A percentile compares a stretch with the other conserved stretches of the same genome.
These are phyloP conservation scores for Solanum medicagineum DNA, from an alignment of 257 asterid genomes.

Conservation along the genomic window DNA sequence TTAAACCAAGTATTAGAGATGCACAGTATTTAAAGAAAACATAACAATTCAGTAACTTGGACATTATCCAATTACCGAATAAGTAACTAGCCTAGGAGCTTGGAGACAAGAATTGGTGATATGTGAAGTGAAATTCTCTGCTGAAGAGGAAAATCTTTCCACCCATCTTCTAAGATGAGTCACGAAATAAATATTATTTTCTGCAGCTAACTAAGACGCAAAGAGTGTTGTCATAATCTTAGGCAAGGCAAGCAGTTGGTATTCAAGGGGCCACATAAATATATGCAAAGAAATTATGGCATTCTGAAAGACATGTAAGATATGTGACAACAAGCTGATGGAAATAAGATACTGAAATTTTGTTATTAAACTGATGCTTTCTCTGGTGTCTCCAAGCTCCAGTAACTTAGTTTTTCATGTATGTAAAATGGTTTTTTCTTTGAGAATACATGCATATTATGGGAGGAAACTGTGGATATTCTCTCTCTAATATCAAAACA, in stretches of 20 bases:
- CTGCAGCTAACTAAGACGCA: background rate
- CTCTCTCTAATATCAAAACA: background rate
- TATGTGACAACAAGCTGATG: background rate
- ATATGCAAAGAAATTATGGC: background rate
- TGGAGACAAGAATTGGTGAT: background rate
- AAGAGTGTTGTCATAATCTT: background rate
- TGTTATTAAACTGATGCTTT: background rate
- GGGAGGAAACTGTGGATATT: background rate
- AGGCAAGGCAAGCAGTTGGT: background rate
- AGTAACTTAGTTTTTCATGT: background rate
- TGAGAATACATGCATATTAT: background rate
- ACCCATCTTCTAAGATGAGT: background rate
- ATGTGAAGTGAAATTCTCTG: background rate
- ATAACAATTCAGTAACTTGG: background rate
- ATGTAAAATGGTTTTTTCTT: background rate
- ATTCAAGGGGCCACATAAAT: background rate
- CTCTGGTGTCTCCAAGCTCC: background rate
- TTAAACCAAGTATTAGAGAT: background rate
- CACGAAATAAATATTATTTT: background rate
- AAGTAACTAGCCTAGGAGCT: background rate
- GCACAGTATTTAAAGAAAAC: background rate
- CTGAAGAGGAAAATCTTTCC: background rate
- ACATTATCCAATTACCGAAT: background rate
- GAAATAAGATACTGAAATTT: background rate
- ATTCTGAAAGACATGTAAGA: background rate